Conservation (phyloP, 192 early-diverging fungal genomes). For the Podila horticola region DNA sequence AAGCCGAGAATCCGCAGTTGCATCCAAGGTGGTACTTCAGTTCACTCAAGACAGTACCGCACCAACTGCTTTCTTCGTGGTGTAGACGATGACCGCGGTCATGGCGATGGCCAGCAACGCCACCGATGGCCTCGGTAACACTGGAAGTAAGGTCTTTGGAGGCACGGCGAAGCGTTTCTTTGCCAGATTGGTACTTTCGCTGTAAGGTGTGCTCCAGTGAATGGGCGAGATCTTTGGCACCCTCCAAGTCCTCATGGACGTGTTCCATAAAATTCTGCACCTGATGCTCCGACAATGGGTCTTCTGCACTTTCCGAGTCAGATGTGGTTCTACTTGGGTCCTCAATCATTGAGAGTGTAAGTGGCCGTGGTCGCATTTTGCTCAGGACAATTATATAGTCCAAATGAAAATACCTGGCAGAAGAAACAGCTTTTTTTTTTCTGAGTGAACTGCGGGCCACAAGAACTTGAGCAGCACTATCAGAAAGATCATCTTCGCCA, state of each 20-base stretch:
- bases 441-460: not conserved
- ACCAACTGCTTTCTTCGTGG: not conserved
- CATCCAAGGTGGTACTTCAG: not conserved
- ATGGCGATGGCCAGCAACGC: conserved; percentile 3
- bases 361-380: not conserved
- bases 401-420: not conserved
- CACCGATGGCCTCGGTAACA: not conserved
- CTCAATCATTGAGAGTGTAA: not conserved
- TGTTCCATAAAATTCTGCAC: conserved; percentile 16
- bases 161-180: not conserved
- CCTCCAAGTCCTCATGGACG: conserved; percentile 13
- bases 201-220: conserved; percentile 10
- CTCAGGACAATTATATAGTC: not conserved
- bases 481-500: not conserved
- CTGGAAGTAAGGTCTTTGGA: not conserved
- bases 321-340: not conserved
- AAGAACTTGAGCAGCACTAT: not conserved
- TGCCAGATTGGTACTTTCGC: conserved; percentile 11
- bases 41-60: not conserved
- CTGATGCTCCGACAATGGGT: conserved; percentile 6
- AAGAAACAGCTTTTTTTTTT: not conserved
- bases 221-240: conserved; percentile 6
- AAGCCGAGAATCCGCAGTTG: not conserved
- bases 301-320: conserved; percentile 12
- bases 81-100: not conserved